Base-by-base conservation (phyloP, 1,284 basidiomycete species). In the Heterobasidion parviporum region DNA sequence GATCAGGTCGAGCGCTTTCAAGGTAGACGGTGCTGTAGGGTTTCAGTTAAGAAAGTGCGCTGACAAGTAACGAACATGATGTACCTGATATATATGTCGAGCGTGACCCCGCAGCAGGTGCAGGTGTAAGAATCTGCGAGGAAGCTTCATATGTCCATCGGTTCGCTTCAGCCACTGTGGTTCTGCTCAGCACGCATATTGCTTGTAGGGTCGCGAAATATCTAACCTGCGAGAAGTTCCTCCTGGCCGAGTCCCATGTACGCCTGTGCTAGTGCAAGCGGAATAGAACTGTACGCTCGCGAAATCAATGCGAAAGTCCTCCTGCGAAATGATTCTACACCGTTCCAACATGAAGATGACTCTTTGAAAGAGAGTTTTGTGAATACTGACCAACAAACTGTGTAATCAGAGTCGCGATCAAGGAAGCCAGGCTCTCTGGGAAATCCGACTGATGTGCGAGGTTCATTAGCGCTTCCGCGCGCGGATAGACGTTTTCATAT, bases 201-300 rank as follows among this genome's bases (percentile, higher is more conserved):
- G 20, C 56, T 8, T 16, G 4, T n/a, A 55, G 34, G 55, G 18
- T 50, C 18, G 18, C 15, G 50, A 14, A 35, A 34, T 36, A 32
- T 62, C 70, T 33, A 61, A 84, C 83, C 73, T 54, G 68, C 55
- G 16, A 83, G 62, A 1, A 83, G 67, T 54, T 78, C 70, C 32
- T 83, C 78, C 1, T 68, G 59, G 1, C 72, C 61, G 47, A 82
- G 65, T 18, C 81, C 80, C 26, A 88, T 71, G 63, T 87, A 87
- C 26, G 61, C 66, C 60, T 80, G 74, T 5, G 79, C 81, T 5
- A 83, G 70, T 2, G 73, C 56, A 6, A 82, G 56, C 12, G 80
- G 75, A 34, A 89, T 68, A 2, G 82, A 80, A 0, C 78, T 76
- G 67, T 85, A 87, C n/a, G 82, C 82, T 63, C 73, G 77, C 10